A percentile compares a stretch with the other conserved stretches of the same genome.
Evolutionary conservation across 2,329 filamentous ascomycete genomes (phyloP).

Genomic region (Cladosporium sp.): DNA sequence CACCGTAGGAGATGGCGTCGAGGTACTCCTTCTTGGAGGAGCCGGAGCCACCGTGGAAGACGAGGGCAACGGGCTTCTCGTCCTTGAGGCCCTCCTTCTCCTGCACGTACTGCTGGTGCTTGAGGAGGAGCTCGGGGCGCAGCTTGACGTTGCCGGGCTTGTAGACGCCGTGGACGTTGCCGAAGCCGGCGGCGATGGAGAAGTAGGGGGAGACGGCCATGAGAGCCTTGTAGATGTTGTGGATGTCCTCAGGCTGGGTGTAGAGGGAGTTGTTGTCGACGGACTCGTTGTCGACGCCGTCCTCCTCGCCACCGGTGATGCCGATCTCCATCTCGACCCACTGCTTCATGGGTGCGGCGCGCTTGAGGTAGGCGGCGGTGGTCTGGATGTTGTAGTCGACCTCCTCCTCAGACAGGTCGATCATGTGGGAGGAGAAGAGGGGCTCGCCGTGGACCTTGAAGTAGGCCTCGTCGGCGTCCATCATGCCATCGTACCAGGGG

Average conservation of each 20-base stretch:
- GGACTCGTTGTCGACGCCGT: slow-evolving; percentile 96
- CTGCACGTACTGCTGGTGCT: slow-evolving; percentile 91
- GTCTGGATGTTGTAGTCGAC: slow-evolving; percentile 88
- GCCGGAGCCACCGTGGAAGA: slow-evolving; percentile 97
- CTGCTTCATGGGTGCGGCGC: slow-evolving; percentile 93
- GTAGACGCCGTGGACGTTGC: slow-evolving; percentile 99
- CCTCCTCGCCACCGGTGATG: slow-evolving; percentile 95
- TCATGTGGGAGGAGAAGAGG: slow-evolving; percentile 97
- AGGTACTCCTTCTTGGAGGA: slow-evolving; percentile 85
- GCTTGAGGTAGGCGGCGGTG: slow-evolving; percentile 88
- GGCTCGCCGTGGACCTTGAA: slow-evolving; percentile 92
- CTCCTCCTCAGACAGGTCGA: slow-evolving; percentile 88
- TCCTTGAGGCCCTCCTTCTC: slow-evolving; percentile 65
- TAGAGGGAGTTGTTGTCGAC: slow-evolving; percentile 96
- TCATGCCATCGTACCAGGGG: slow-evolving; percentile 93
- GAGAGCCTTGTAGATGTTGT: slow-evolving; percentile 82
- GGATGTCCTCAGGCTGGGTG: slow-evolving; percentile 96
- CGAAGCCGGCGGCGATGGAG: slow-evolving; percentile 96
- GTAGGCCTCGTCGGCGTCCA: slow-evolving; percentile 88
- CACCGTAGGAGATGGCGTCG: slow-evolving; percentile 83
- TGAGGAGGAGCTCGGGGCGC: slow-evolving; percentile 88
- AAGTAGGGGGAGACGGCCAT: slow-evolving; percentile 87
- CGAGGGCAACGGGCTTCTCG: slow-evolving; percentile 94
- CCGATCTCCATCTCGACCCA: slow-evolving; percentile 98
- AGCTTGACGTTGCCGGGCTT: slow-evolving; percentile 97